Evolutionary conservation across 2,329 filamentous ascomycete species (phyloP).

Genomic region (Fusarium sp.): DNA sequence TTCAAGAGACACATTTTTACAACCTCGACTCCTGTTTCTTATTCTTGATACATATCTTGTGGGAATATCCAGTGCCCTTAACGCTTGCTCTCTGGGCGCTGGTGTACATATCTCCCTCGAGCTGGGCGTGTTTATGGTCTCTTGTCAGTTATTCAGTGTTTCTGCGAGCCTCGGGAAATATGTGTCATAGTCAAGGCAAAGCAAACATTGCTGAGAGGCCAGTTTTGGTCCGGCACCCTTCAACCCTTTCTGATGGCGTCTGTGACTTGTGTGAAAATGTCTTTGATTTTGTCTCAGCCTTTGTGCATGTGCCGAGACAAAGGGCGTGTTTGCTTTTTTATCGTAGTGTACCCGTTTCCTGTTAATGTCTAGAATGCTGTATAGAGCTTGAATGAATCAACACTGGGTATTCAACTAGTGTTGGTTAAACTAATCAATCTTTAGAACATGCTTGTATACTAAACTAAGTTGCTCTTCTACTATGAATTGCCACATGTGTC

Average conservation of each 20-base stretch:
- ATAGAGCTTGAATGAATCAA: neutral
- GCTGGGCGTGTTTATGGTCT: constrained; percentile 57
- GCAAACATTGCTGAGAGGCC: constrained; percentile 54
- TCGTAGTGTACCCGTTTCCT: neutral
- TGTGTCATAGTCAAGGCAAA: constrained; percentile 49
- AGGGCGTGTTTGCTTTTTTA: neutral
- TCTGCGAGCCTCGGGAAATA: constrained; percentile 46
- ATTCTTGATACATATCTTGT: constrained; percentile 35
- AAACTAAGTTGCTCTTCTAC: neutral
- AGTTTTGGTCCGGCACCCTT: constrained; percentile 56
- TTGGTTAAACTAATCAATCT: neutral
- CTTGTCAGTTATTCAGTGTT: constrained; percentile 48
- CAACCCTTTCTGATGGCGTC: neutral
- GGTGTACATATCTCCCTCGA: constrained; percentile 19
- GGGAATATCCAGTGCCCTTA: constrained; percentile 5
- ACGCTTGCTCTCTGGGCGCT: constrained; percentile 9
- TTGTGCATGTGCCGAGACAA: constrained; percentile 10
- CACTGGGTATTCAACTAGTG: neutral
- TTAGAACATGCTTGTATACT: neutral
- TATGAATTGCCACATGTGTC: neutral
- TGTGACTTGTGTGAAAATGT: constrained; percentile 3
- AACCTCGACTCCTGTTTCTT: constrained; percentile 41
- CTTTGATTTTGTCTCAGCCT: neutral
- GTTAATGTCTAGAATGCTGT: neutral
- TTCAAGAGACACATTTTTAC: constrained; percentile 46